These are phyloP conservation scores for Gnomoniopsis sp. DNA, from an alignment of 2,329 filamentous ascomycete genomes.

Conservation along the genomic window DNA sequence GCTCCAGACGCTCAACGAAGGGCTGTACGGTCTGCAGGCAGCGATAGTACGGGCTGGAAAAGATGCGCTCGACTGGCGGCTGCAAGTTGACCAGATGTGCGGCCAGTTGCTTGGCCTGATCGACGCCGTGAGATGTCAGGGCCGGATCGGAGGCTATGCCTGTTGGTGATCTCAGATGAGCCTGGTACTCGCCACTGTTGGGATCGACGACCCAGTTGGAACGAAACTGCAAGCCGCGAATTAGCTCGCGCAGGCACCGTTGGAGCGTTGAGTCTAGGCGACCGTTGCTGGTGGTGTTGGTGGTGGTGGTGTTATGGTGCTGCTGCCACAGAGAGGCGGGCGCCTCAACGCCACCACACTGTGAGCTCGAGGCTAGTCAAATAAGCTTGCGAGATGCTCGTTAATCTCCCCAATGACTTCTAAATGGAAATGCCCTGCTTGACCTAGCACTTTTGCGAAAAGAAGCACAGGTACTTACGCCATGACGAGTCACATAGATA, in stretches of 20 bases:
- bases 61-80: conserved; percentile 71
- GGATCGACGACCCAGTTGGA: conserved; percentile 86
- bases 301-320: neutral
- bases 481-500: conserved; percentile 73
- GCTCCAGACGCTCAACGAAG: conserved; percentile 46
- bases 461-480: conserved; percentile 50
- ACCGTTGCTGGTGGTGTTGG: neutral
- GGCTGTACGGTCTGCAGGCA: conserved; percentile 82
- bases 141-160: conserved; percentile 85
- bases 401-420: neutral
- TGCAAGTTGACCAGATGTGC: conserved; percentile 57
- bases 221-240: conserved; percentile 63
- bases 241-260: conserved; percentile 17
- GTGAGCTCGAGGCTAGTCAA: neutral
- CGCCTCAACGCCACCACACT: no score
- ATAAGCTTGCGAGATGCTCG: neutral
- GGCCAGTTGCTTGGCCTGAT: conserved; percentile 77
- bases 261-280: neutral
- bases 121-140: conserved; percentile 80
- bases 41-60: conserved; percentile 82
- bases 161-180: conserved; percentile 74
- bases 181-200: conserved; percentile 72
- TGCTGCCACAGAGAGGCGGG: no score
- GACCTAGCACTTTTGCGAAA: conserved; percentile 3
- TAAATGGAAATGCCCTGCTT: no score